phyloP scores from a whole-genome alignment of 305 asterid species.

The Petunia hybrid region DNA sequence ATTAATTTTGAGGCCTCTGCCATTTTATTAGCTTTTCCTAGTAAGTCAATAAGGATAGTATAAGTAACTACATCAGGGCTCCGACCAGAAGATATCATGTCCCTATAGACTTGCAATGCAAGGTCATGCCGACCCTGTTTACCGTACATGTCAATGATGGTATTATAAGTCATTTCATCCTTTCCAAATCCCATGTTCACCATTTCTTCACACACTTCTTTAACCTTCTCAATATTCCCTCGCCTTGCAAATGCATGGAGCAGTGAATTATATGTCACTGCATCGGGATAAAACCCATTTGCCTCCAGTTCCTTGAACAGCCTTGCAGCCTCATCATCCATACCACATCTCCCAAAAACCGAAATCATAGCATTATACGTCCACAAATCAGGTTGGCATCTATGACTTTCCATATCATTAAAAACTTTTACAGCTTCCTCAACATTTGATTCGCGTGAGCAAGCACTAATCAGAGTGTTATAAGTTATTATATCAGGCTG shows the following conservation, averaged over 20 bases:
- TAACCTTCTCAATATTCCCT: slow-evolving; percentile 80
- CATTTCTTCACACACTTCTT: slow-evolving; percentile 76
- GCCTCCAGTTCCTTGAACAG: slow-evolving; percentile 73
- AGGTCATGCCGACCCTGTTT: slow-evolving; percentile 74
- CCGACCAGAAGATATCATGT: slow-evolving; percentile 75
- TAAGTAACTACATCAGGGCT: slow-evolving; percentile 92
- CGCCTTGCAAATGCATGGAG: slow-evolving; percentile 88
- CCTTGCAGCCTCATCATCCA: slow-evolving; percentile 74
- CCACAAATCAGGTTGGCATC: slow-evolving; percentile 95
- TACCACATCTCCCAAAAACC: slow-evolving; percentile 85
- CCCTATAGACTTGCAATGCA: slow-evolving; percentile 71
- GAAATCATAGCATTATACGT: slow-evolving; percentile 97
- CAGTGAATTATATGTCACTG: slow-evolving; percentile 90
- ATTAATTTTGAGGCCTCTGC: slow-evolving; percentile 79
- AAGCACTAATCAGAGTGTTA: slow-evolving; percentile 90
- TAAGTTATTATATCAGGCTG: slow-evolving; percentile 90
- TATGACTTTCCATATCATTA: slow-evolving; percentile 68
- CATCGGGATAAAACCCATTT: slow-evolving; percentile 80
- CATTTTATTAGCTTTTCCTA: slow-evolving; percentile 86
- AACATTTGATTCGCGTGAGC: slow-evolving; percentile 83
- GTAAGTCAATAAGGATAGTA: slow-evolving; percentile 84
- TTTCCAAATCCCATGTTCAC: slow-evolving; percentile 76
- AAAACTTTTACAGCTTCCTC: slow-evolving; percentile 83
- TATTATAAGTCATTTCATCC: slow-evolving; percentile 96
- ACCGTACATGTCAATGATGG: slow-evolving; percentile 83